Evolutionary conservation across 331 rosid species (phyloP).

Genomic region (Pyracantha coccinea): DNA sequence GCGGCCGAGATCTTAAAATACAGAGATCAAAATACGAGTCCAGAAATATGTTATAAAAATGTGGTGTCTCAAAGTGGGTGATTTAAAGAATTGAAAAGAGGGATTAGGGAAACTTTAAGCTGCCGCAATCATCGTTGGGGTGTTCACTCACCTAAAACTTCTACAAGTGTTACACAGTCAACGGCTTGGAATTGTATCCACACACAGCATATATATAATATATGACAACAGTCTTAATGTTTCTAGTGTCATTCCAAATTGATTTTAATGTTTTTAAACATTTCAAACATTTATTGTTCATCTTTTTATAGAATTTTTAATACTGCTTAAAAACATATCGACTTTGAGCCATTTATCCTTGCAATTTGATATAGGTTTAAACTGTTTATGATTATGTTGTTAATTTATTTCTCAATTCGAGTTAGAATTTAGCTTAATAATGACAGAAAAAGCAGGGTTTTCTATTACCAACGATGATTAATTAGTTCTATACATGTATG

Average conservation of each 20-base stretch:
- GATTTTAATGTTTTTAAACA: no score
- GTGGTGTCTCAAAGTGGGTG: constrained; percentile 7
- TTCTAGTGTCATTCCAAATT: no score
- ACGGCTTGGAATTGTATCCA: constrained; percentile 15
- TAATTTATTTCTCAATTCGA: no score
- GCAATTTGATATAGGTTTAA: no score
- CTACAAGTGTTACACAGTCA: constrained; percentile 16
- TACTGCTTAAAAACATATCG: no score
- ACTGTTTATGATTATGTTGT: no score
- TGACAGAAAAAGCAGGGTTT: no score
- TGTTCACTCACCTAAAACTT: constrained; percentile 23
- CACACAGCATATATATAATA: neutral
- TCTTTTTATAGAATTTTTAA: no score
- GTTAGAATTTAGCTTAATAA: no score
- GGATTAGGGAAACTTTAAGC: neutral
- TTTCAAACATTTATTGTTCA: no score
- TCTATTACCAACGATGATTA: neutral
- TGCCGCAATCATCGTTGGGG: constrained; percentile 65
- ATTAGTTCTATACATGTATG: neutral
- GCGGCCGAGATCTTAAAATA: constrained; percentile 14
- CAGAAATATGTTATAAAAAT: neutral
- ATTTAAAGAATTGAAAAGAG: neutral
- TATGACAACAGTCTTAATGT: no score
- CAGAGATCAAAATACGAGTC: neutral
- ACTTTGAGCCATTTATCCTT: no score